Evolutionary conservation across 2,329 filamentous ascomycete genomes (phyloP), one percentile per base, ranked within the genome.

Genomic region (Aspergillus neoniger): DNA sequence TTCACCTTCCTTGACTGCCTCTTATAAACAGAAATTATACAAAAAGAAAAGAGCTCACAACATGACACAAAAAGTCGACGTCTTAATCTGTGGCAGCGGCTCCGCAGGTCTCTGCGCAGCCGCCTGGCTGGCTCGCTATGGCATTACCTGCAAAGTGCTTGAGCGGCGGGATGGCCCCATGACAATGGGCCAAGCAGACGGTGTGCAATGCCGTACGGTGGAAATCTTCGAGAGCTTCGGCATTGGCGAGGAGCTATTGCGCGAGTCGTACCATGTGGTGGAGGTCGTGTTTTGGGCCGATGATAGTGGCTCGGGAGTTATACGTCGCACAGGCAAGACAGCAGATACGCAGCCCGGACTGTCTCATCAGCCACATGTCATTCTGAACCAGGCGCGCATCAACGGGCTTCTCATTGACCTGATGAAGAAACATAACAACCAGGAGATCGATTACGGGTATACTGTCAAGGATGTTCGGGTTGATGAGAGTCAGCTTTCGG

Each of bases 201-300:
- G 85, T 1, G 83, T 86, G 17, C 84, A 87, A 71, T 84, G 82
- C 58, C 83, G 85, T 1, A 86, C 85, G 0, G 84, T 87, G 14
- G 86, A 88, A 69, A 81, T 88, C 21, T 86, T 87, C 54, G 85
- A 88, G 66, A 84, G 82, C 48, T 85, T 87, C 32, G 83, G 80
- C 1, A 78, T 88, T 3, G 78, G 80, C 1, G 83, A 85, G 49
- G 75, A 80, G 17, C 74, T 88, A 28, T 77, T 87, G 30, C 77
- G 79, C 36, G 85, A 87, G 60, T 79, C 84, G 0, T 87, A 83
- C 57, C 85, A 87, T 68, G 81, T 85, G 10, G 74, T 83, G 17
- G 85, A 88, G 71, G 75, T 85, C 3, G 79, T 80, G 3, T 87
- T 88, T 63, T 88, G 85, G 85, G 77, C 79, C 2, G 70, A 77